Percentiles rank a stretch among this genome's conserved stretches.
phyloP scores from a whole-genome alignment of 345 rosid genomes.

The Lepidium didymum region DNA sequence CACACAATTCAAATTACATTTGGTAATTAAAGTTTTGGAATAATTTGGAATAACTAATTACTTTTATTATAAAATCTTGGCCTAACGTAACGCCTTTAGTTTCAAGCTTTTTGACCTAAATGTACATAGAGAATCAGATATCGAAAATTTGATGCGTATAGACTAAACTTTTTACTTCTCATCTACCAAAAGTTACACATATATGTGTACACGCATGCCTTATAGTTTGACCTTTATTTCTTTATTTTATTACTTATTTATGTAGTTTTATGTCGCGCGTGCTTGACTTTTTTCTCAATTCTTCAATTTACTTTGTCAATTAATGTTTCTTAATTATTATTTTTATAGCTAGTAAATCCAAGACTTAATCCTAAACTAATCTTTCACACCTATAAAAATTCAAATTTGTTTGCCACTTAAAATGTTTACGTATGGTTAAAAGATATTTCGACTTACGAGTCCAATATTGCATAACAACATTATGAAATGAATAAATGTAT shows the following conservation, averaged over 20 bases:
- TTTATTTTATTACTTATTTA: no score
- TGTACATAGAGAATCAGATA: conserved; percentile 10
- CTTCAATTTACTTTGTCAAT: not conserved
- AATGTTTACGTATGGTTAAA: no score
- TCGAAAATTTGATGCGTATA: not conserved
- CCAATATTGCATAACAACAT: not conserved
- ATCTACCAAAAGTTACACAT: not conserved
- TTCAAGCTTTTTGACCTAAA: conserved; percentile 10
- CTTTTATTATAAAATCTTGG: conserved; percentile 5
- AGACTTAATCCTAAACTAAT: no score
- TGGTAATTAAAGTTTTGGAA: not conserved
- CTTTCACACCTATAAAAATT: no score
- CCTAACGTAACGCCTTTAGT: not conserved
- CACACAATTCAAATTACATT: not conserved
- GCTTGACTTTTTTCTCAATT: not conserved
- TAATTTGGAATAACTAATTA: not conserved
- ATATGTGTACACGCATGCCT: conserved; percentile 1
- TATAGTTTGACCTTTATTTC: conserved; percentile 4
- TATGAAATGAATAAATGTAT: not conserved
- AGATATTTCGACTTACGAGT: no score
- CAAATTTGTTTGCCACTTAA: no score
- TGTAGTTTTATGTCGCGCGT: not conserved
- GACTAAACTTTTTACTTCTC: not conserved
- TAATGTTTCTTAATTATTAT: no score
- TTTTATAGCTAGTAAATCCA: no score